Base-by-base conservation (phyloP, 495 filamentous ascomycete species). In the Annulohypoxylon moriforme region DNA sequence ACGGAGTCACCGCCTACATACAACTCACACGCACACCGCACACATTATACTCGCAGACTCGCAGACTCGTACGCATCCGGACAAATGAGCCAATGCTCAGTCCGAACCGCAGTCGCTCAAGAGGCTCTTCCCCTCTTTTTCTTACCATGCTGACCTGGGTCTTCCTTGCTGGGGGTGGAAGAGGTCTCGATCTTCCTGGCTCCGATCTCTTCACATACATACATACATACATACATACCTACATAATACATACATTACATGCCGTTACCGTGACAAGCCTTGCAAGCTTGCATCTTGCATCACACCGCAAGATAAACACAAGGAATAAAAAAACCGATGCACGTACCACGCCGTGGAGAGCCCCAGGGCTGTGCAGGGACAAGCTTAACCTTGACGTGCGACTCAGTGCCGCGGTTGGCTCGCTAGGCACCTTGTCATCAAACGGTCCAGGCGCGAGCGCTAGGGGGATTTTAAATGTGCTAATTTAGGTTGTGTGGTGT, bases 231-330 rank as follows among this genome's bases (percentile, higher is more conserved):
- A 34, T 46, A 53, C 33, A 29, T 53, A 63, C n/a, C n/a, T n/a
- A n/a, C n/a, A n/a, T n/a, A n/a, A n/a, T n/a, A n/a, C n/a, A 34
- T 46, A 53, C 33, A 29, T 18, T 67, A 61, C 36, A 25, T 64
- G 53, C 49, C 49, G 49, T 73, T 72, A 73, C 70, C 70, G 70
- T 69, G 65, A 73, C 20, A 31, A 60, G 65, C 65, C 70, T 73
- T 55, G 70, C 60, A 66, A 66, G 34, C 57, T 50, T 65, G 64
- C 70, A 73, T 68, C 70, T 68, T 65, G 65, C 69, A 68, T 68
- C 64, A 72, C 65, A 69, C 65, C 70, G 70, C 61, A 73, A 68
- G 60, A 73, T 65, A 58, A 68, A 68, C 31, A 68, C 47, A 29
- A 52, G 24, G 64, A 60, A 46, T 58, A 34, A 55, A 55, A 34